Evolutionary conservation across 1,139 yeast genomes (phyloP), one percentile per base, ranked within the genome.

Genomic region (Lodderomyces orthopsilosis): DNA sequence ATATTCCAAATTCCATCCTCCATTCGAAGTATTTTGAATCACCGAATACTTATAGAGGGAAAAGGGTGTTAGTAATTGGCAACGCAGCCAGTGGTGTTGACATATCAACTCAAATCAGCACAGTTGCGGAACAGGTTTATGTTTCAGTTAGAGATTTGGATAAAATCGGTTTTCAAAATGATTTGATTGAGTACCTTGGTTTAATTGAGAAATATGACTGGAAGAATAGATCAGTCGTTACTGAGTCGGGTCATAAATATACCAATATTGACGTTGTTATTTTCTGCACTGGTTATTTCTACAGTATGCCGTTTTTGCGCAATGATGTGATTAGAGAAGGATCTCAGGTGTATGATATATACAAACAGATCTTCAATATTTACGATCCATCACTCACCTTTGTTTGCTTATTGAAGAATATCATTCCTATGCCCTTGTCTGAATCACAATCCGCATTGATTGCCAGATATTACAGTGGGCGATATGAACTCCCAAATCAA

Each of bases 251-350:
- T 12, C 51, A 52, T 12, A 47, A 39, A 1, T 40, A 69, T 10
- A 38, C 44, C 1, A 63, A 55, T 19, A 64, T 75, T 34, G 80
- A 75, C 51, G 41, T 41, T 2, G 56, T 76, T 2, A 57, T 76
- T 3, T 74, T 70, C 49, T 75, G 79, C 54, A 76, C 81, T 2
- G 81, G 81, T 4, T 75, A 74, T 51, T 55, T 70, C 22, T 74
- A 72, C 53, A 61, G 62, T 41, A 47, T 71, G 27, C 78, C 79
- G 6, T 75, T 75, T 46, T 56, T 75, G 41, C 59, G 63, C 42
- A 52, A 54, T 6, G 28, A 24, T 13, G 51, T 64, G 6, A 49
- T 64, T 21, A 56, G 64, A 10, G 63, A 65, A 42, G 75, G 76
- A 10, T 41, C 48, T 4, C 63, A 58, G 36, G 56, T 74, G 14